phyloP scores from a whole-genome alignment of 257 asterid genomes.

The Fraxinus anomala region DNA sequence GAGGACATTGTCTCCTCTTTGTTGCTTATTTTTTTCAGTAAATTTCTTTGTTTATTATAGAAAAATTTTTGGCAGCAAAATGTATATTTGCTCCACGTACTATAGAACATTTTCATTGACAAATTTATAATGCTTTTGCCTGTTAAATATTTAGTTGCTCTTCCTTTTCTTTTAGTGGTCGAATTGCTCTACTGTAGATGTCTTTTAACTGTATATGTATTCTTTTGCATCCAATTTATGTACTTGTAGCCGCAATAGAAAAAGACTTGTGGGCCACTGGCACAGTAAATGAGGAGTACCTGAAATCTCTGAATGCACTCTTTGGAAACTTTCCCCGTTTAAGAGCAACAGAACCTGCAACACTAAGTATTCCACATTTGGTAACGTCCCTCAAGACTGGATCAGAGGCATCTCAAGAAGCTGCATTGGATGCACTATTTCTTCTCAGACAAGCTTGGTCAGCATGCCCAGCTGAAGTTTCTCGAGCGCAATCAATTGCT shows the following conservation, averaged over 20 bases:
- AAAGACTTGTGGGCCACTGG: slow-evolving; percentile 96
- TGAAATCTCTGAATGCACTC: slow-evolving; percentile 87
- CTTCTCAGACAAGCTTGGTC: slow-evolving; percentile 99
- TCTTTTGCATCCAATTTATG: neutral
- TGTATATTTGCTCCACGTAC: neutral
- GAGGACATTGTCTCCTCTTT: neutral
- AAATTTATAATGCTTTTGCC: neutral
- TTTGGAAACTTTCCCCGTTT: slow-evolving; percentile 94
- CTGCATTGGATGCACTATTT: slow-evolving; percentile 91
- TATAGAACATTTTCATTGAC: neutral
- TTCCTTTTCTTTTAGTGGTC: neutral
- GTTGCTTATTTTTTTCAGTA: neutral
- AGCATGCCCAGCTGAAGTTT: slow-evolving; percentile 96
- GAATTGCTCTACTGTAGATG: neutral
- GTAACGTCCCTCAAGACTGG: slow-evolving; percentile 95
- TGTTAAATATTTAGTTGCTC: neutral
- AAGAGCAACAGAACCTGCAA: slow-evolving; percentile 96
- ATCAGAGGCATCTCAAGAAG: slow-evolving; percentile 95
- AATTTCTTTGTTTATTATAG: neutral
- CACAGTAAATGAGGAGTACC: slow-evolving; percentile 82
- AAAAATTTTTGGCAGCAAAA: neutral
- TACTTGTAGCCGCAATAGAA: slow-evolving; percentile 78
- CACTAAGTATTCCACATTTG: slow-evolving; percentile 93
- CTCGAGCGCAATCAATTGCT: slow-evolving; percentile 94
- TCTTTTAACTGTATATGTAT: neutral